Conservation (phyloP, 129 eudicot genomes). For the Scalesia atractyloides region DNA sequence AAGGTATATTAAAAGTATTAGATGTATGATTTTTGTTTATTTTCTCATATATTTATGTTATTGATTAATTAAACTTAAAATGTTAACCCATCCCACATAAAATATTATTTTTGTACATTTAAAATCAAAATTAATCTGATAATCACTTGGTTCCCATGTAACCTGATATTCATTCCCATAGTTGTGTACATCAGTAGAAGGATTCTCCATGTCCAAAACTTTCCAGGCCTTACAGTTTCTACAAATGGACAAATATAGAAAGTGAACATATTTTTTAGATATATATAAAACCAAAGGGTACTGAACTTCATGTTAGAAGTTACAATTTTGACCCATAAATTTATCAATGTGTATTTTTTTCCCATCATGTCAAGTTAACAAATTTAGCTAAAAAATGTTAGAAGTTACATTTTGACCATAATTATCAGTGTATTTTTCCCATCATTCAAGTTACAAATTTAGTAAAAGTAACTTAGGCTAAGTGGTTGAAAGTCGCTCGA, state of each 20-base stretch:
- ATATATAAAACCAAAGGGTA: conserved; percentile 7
- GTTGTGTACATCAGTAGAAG: conserved; percentile 23
- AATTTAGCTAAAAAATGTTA: conserved; percentile 15
- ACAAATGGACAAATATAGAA: conserved; percentile 9
- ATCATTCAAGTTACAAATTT: no score
- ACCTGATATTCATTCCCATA: conserved; percentile 29
- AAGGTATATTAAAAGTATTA: no score
- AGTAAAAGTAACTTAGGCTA: no score
- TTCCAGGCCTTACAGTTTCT: conserved; percentile 66
- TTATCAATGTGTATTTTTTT: conserved; percentile 2
- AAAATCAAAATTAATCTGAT: no score
- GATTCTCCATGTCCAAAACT: conserved; percentile 42
- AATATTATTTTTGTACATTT: no score
- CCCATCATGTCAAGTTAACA: not conserved
- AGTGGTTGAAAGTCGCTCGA: not conserved
- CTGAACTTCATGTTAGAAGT: conserved; percentile 1
- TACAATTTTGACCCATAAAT: not conserved
- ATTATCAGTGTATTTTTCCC: no score
- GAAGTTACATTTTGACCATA: no score
- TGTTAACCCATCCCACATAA: no score
- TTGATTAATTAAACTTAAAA: no score
- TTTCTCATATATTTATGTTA: no score
- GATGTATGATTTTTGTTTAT: no score
- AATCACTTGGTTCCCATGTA: conserved; percentile 25
- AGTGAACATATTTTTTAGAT: conserved; percentile 11